Evolutionary conservation across 495 filamentous ascomycete genomes (phyloP), one percentile per base, ranked within the genome.

Genomic region (Filosporella fistucella): DNA sequence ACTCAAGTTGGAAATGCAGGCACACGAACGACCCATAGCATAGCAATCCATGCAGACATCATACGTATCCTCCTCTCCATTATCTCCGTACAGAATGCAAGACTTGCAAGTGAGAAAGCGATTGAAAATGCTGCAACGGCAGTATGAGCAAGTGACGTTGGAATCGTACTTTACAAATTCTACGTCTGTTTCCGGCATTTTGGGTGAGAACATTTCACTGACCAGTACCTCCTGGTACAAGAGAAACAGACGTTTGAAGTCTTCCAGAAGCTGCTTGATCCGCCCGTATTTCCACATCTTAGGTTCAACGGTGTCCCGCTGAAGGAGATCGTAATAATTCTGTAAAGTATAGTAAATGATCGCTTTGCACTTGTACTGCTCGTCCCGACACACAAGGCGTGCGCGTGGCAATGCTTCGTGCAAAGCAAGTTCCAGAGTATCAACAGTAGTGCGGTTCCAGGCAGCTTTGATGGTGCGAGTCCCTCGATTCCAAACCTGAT

Each of bases 21-120:
- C 73, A 61, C 93, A 98, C 52, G 89, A 94, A 39, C 93, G 81
- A 26, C 93, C 93, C 80, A 96, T 91, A 13, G 80, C 83, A 54
- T 91, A 97, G 61, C 93, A 98, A 34, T 98, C 91, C 82, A 98
- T 88, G 61, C 93, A 98, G 11, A 98, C 77, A 58, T 98, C 93
- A 59, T 96, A 98, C 0, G 84, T 79, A 49, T 91, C 85, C 41
- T 88, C 77, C 4, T 78, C 79, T 14, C 77, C 86, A 41, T 70
- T 69, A 24, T 71, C 67, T 14, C 67, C 67, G 9, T 66, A 63
- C 14, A 64, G 59, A 23, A 84, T 73, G 60, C 93, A 97, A 29
- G 75, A 76, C 28, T 85, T 82, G 64, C 93, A 98, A 3, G 90
- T 94, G 25, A 98, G 68, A 58, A 97, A 98, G 6, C 91, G 82